Evolutionary conservation across 176 grass and related monocot genomes (phyloP).

Genomic region (Alloteropsis semialata): DNA sequence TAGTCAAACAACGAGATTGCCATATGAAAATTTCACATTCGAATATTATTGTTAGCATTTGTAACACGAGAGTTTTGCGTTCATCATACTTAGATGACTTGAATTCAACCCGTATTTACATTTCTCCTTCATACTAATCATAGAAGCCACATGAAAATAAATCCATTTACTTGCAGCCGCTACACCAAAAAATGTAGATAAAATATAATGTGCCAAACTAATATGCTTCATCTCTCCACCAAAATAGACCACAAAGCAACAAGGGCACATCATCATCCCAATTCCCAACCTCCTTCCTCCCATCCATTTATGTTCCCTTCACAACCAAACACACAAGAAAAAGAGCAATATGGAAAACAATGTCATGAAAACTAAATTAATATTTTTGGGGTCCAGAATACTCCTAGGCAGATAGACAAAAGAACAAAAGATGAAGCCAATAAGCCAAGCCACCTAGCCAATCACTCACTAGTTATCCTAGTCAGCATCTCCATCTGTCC

Average conservation of each 20-base stretch:
- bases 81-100: not conserved
- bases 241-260: not conserved
- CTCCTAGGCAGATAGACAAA: not conserved
- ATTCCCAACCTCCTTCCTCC: not conserved
- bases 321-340: not conserved
- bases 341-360: not conserved
- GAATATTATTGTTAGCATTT: not conserved
- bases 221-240: not conserved
- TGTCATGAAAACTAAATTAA: not conserved
- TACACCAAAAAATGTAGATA: not conserved
- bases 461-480: slow-evolving; percentile 34
- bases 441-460: slow-evolving; percentile 34
- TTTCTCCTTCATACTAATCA: not conserved
- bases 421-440: slow-evolving; percentile 28
- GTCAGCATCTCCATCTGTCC: slow-evolving; percentile 11
- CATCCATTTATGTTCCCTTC: slow-evolving; percentile 10
- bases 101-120: not conserved
- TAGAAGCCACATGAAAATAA: not conserved
- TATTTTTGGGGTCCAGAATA: not conserved
- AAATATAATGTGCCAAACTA: not conserved
- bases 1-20: too few relatives aligned
- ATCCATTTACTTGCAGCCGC: not conserved
- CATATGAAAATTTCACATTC: too few relatives aligned
- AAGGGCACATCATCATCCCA: not conserved
- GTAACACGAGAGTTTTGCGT: not conserved